Evolutionary conservation across 345 rosid species (phyloP).

Genomic region (Camelina neglecta): DNA sequence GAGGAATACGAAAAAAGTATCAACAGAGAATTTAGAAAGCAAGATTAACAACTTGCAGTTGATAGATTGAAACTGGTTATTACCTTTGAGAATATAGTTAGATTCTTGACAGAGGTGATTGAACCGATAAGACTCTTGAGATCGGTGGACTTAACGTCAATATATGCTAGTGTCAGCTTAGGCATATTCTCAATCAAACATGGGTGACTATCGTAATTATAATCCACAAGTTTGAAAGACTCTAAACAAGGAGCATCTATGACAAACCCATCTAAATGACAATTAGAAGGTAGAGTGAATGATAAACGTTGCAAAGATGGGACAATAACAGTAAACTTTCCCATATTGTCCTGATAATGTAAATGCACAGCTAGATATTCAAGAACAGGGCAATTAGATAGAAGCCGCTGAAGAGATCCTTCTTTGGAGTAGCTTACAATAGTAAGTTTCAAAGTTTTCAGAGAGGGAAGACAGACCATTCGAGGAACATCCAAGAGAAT

Average conservation of each 20-base stretch:
- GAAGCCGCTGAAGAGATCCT: neutral
- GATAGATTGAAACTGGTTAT: neutral
- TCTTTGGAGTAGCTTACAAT: neutral
- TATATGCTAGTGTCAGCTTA: neutral
- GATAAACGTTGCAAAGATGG: slow-evolving; percentile 13
- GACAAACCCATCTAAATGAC: neutral
- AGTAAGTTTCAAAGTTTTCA: neutral
- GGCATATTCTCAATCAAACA: neutral
- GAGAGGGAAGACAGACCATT: neutral
- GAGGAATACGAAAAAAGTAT: neutral
- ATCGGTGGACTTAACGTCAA: neutral
- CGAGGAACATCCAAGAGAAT: neutral
- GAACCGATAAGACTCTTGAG: neutral
- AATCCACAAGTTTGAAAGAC: neutral
- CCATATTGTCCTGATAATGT: neutral
- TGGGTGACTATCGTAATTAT: too few species aligned
- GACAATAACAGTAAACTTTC: neutral
- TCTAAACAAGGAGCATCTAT: neutral
- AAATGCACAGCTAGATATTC: neutral
- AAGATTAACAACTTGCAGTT: neutral
- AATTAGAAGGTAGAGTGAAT: neutral
- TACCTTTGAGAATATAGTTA: neutral
- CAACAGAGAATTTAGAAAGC: neutral
- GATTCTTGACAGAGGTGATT: neutral
- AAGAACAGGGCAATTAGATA: neutral